Conservation (phyloP, 495 filamentous ascomycete species). For the Xanthoparmelia taractica region DNA sequence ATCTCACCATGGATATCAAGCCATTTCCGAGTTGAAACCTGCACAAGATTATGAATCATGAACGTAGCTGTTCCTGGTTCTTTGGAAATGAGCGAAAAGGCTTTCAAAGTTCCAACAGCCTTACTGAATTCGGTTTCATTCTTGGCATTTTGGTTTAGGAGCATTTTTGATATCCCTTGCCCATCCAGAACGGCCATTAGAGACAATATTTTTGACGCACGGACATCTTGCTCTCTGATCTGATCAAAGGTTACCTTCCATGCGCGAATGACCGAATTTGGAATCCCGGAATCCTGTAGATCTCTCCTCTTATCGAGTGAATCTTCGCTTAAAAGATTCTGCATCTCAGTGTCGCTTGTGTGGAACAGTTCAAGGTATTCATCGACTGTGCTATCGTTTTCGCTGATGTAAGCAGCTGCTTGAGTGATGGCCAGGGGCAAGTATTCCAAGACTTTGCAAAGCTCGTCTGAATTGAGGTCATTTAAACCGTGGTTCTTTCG, state of each 20-base stretch:
- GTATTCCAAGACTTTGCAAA: slow-evolving; percentile 21
- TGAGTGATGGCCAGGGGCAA: slow-evolving; percentile 30
- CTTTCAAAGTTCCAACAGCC: slow-evolving; percentile 23
- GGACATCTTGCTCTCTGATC: slow-evolving; percentile 27
- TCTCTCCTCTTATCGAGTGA: slow-evolving; percentile 30
- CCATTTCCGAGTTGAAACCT: slow-evolving; percentile 27
- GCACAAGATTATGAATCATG: slow-evolving; percentile 26
- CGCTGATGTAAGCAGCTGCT: slow-evolving; percentile 26
- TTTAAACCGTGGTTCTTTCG: no score
- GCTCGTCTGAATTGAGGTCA: slow-evolving; percentile 19
- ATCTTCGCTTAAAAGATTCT: slow-evolving; percentile 18
- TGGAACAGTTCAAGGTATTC: slow-evolving; percentile 24
- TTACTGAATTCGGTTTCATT: slow-evolving; percentile 21
- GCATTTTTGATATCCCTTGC: slow-evolving; percentile 32
- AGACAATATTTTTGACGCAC: slow-evolving; percentile 33
- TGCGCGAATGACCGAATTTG: slow-evolving; percentile 38
- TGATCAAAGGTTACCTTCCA: slow-evolving; percentile 45
- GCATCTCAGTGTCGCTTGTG: slow-evolving; percentile 17
- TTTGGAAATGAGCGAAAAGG: slow-evolving; percentile 25
- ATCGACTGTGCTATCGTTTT: slow-evolving; percentile 22
- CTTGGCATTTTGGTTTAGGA: slow-evolving; percentile 20
- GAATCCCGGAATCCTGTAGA: slow-evolving; percentile 20
- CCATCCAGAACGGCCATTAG: slow-evolving; percentile 41
- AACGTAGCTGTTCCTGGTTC: slow-evolving; percentile 18
- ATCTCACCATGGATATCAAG: slow-evolving; percentile 14